Evolutionary conservation across 2,329 filamentous ascomycete species (phyloP).

Genomic region (Talaromyces sp.): DNA sequence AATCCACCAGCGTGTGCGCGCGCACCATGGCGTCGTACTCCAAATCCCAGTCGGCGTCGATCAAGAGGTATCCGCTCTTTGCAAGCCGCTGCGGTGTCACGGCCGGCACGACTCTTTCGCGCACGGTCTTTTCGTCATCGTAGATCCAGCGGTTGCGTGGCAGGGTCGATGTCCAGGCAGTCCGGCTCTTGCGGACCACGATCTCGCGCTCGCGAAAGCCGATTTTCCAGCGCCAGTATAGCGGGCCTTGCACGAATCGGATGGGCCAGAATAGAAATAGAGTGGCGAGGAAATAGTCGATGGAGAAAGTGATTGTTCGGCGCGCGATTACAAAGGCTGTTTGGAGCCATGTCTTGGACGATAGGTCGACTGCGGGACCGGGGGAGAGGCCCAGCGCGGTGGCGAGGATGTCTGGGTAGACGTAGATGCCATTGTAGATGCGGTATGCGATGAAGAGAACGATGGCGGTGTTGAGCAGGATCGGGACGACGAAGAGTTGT

Average conservation of each 20-base stretch:
- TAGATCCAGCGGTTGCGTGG: constrained; percentile 42
- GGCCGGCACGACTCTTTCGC: constrained; percentile 60
- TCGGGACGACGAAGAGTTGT: constrained; percentile 76
- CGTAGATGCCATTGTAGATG: constrained; percentile 63
- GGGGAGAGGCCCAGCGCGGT: constrained; percentile 63
- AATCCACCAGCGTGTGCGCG: constrained; percentile 65
- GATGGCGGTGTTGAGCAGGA: constrained; percentile 69
- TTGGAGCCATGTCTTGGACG: constrained; percentile 52
- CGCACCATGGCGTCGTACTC: constrained; percentile 78
- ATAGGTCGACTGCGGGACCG: constrained; percentile 60
- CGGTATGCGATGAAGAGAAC: constrained; percentile 62
- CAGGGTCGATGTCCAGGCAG: constrained; percentile 64
- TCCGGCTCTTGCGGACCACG: constrained; percentile 68
- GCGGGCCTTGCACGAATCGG: constrained; percentile 65
- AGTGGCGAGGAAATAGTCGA: constrained; percentile 67
- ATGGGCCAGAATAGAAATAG: constrained; percentile 71
- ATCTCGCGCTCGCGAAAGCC: constrained; percentile 79
- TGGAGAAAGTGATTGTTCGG: constrained; percentile 62
- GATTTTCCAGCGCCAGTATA: constrained; percentile 66
- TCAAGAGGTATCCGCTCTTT: constrained; percentile 84
- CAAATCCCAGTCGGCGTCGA: constrained; percentile 81
- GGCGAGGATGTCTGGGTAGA: constrained; percentile 65
- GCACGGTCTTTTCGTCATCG: constrained; percentile 52
- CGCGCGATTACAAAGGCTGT: constrained; percentile 54
- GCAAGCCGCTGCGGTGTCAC: constrained; percentile 63